These are phyloP conservation scores for Capsicum baccatum DNA, from an alignment of 257 asterid genomes.

Conservation along the genomic window DNA sequence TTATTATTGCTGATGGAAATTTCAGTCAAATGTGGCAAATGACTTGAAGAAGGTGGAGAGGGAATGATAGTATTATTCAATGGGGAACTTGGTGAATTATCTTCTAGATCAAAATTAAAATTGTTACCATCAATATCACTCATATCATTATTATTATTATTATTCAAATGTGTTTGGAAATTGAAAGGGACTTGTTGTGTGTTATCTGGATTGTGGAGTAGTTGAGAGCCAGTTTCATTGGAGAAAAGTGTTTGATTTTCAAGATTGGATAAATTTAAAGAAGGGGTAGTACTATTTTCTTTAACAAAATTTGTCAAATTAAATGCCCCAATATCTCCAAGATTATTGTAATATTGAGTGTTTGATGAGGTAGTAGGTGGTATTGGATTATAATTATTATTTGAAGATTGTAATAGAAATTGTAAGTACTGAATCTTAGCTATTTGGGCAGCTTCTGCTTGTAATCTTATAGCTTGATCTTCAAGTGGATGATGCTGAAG, in stretches of 20 bases:
- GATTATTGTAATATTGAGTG: constrained; percentile 18
- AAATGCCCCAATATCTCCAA: constrained; percentile 19
- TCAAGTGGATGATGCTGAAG: constrained; percentile 65
- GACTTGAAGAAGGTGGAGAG: constrained; percentile 39
- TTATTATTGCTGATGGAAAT: constrained; percentile 34
- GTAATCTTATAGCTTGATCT: constrained; percentile 58
- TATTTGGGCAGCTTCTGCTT: constrained; percentile 47
- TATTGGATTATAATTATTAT: constrained; percentile 18
- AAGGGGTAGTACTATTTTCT: constrained; percentile 19
- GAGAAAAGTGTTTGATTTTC: constrained; percentile 47
- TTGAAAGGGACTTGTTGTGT: constrained; percentile 53
- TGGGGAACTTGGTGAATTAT: constrained; percentile 39
- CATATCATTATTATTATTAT: constrained; percentile 6
- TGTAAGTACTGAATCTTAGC: constrained; percentile 62
- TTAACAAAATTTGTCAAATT: constrained; percentile 20
- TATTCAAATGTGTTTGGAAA: constrained; percentile 37
- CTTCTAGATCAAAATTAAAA: constrained; percentile 20
- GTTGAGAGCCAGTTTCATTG: constrained; percentile 43
- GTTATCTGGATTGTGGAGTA: constrained; percentile 47
- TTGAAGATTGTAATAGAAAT: constrained; percentile 47
- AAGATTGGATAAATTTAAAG: constrained; percentile 33
- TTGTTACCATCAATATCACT: background rate
- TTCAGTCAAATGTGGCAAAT: constrained; percentile 45
- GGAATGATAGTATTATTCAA: constrained; percentile 36
- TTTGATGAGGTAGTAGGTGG: constrained; percentile 19